Base-by-base conservation (phyloP, 73 alveolate species). In the Paramecium pentaurelia region DNA sequence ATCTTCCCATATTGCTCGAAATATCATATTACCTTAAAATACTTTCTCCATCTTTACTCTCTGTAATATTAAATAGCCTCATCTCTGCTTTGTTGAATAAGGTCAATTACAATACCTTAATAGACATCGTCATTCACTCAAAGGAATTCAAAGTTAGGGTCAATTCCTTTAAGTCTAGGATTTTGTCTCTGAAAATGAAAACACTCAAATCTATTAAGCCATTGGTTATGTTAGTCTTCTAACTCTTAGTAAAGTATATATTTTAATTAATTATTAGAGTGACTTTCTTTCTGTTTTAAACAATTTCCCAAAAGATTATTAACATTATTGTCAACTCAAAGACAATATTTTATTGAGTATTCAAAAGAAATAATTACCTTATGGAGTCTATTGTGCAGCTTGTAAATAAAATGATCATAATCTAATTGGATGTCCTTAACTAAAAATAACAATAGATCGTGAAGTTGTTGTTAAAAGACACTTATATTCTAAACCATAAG, bases 141-240 rank as follows among this genome's bases (percentile, higher is more conserved):
- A 75, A 36, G 88, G 68, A 30, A 38, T 75, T 30, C 70, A 36
- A n/a, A n/a, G 58, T 34, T 38, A 75, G 10, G 88, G 88, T 6
- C 9, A 42, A 38, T 75, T 75, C 18, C 47, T 75, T 1, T 37
- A 42, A 38, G 88, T 75, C 3, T 75, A 75, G 4, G 88, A 75
- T 75, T 75, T 75, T 16, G 88, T 75, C 12, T 30, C 60, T 11
- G 88, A 75, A 42, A 42, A 75, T 38, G 36, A 75, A 75, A 42
- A 75, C 37, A 38, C 60, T n/a, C 18, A 75, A 75, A 11, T 38
- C n/a, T 75, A 16, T 8, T 30, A 75, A 42, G 88, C 88, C 20
- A 75, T 75, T 11, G 88, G 88, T 14, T 75, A 75, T 75, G 88
- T 75, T 37, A 75, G 88, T 75, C 60, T 75, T 30, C 22, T 75